Evolutionary conservation across 1,284 basidiomycete genomes (phyloP), one percentile per base, ranked within the genome.

Genomic region (Ceratobasidium sp.): DNA sequence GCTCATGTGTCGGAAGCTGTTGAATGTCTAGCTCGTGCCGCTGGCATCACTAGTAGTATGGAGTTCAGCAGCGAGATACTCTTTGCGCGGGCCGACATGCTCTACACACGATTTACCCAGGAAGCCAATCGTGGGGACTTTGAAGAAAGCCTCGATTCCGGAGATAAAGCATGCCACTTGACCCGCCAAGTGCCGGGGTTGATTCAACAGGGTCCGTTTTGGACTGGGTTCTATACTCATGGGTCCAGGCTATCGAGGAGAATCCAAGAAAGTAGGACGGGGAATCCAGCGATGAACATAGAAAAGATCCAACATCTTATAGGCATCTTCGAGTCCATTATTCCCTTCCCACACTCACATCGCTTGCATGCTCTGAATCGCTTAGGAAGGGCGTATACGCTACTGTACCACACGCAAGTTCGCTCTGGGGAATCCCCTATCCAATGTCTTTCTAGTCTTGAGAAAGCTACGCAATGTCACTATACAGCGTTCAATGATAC

Each of bases 101-200:
- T 66, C 25, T 66, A 66, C 33, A 9, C 18, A n/a, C 62, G 62
- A 51, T 66, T 66, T 30, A 9, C 21, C 38, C 12, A 53, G 21
- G 46, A 46, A 38, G n/a, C 16, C 16, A 36, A 18, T 14, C 48
- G 48, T 28, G 49, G 46, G 21, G 62, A 66, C 36, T 48, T 66
- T 40, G 18, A 18, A 6, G 33, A 51, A 7, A 66, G 62, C 62
- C 23, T 66, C 4, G 11, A 36, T 12, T 66, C 49, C 5, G 48
- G 62, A 3, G 33, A 21, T 5, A 23, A n/a, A 40, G 62, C 62
- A 1, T 66, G 62, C 25, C 28, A 53, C 21, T 9, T 51, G 9
- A n/a, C 51, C 11, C 48, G 46, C 49, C 28, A 53, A 51, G 30
- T 23, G 16, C 48, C 62, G 28, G 28, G n/a, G 16, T 25, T 53